Conservation (phyloP, 2,329 filamentous ascomycete genomes). For the Calonectria henricotiae region DNA sequence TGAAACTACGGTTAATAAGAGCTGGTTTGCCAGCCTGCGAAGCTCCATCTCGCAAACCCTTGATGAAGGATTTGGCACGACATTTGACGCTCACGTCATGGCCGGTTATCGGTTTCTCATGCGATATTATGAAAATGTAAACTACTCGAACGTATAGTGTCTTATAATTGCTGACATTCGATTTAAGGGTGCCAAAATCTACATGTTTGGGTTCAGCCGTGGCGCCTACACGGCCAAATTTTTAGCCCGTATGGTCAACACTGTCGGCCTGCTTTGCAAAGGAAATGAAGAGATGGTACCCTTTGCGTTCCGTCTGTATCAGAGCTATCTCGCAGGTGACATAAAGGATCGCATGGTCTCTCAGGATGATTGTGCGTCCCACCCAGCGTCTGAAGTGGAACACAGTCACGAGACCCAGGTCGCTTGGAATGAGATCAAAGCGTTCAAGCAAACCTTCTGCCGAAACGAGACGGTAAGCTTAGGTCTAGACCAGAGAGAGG, state of each 20-base stretch:
- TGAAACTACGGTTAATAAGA: slow-evolving; percentile 61
- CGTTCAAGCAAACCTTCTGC: slow-evolving; percentile 68
- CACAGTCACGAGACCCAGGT: slow-evolving; percentile 48
- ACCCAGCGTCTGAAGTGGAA: slow-evolving; percentile 36
- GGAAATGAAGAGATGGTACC: slow-evolving; percentile 71
- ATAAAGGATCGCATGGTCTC: slow-evolving; percentile 54
- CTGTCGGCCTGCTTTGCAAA: slow-evolving; percentile 66
- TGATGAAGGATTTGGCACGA: slow-evolving; percentile 64
- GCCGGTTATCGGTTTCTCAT: slow-evolving; percentile 71
- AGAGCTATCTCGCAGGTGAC: slow-evolving; percentile 61
- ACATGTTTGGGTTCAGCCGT: slow-evolving; percentile 70
- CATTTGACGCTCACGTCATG: slow-evolving; percentile 69
- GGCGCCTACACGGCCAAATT: slow-evolving; percentile 71
- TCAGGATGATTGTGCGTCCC: slow-evolving; percentile 28
- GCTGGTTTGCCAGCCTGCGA: slow-evolving; percentile 54
- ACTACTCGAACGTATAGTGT: neutral
- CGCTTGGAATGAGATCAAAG: slow-evolving; percentile 59
- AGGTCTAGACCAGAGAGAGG: slow-evolving; percentile 47
- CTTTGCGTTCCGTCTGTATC: slow-evolving; percentile 66
- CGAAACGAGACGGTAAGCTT: slow-evolving; percentile 55
- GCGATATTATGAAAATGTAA: slow-evolving; percentile 66
- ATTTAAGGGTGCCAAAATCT: slow-evolving; percentile 65
- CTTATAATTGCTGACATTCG: neutral
- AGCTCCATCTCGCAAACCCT: slow-evolving; percentile 60
- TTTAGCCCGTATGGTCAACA: slow-evolving; percentile 68